Percentiles rank a stretch among this genome's conserved stretches.
Evolutionary conservation across 441 rosid species (phyloP).

Genomic region (Croton laevigatus): DNA sequence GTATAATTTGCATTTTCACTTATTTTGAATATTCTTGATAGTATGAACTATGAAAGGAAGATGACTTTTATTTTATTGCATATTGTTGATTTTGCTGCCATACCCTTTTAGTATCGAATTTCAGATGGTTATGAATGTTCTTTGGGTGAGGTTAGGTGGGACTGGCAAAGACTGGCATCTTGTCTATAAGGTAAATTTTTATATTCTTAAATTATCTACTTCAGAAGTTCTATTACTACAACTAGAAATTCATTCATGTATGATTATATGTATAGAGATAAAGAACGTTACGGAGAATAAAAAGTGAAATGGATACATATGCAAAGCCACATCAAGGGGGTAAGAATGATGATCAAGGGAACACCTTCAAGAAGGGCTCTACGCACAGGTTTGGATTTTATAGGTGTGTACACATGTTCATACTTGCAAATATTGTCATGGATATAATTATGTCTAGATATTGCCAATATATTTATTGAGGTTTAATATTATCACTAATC

Average conservation of each 20-base stretch:
- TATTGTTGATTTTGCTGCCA: conserved; percentile 21
- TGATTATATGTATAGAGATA: conserved; percentile 29
- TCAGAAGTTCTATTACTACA: conserved; percentile 3
- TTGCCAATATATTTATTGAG: background rate
- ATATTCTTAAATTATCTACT: conserved; percentile 11
- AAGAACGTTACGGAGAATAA: conserved; percentile 41
- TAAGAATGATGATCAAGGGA: conserved; percentile 39
- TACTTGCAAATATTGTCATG: too few relatives aligned
- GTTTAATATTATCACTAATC: background rate
- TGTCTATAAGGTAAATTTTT: conserved; percentile 78
- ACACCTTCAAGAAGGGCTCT: conserved; percentile 41
- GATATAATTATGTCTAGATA: background rate
- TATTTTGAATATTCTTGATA: background rate
- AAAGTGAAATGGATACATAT: conserved; percentile 44
- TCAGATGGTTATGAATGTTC: conserved; percentile 92
- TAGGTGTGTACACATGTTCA: background rate
- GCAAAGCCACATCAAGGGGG: conserved; percentile 47
- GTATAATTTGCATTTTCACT: conserved; percentile 32
- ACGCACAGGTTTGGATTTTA: conserved; percentile 50
- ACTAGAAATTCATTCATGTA: background rate
- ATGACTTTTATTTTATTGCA: conserved; percentile 6
- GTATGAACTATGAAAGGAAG: conserved; percentile 8
- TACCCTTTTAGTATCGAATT: conserved; percentile 73
- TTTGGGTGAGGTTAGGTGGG: conserved; percentile 87
- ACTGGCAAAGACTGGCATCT: conserved; percentile 97